Evolutionary conservation across 2,329 filamentous ascomycete genomes (phyloP).

Genomic region (Colletotrichum cuscutae): DNA sequence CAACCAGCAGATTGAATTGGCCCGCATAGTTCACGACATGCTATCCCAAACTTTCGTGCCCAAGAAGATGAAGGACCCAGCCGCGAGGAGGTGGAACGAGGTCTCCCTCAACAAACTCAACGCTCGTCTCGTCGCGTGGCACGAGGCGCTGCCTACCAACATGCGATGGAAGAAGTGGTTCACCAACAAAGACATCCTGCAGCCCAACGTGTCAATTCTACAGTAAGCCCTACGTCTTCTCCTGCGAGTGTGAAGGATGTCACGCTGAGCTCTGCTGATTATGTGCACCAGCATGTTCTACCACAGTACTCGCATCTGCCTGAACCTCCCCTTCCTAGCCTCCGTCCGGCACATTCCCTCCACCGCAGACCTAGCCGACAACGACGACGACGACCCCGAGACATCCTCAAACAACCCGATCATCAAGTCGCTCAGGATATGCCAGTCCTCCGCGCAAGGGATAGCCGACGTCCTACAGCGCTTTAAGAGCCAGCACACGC

Average conservation of each 20-base stretch:
- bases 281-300: neutral
- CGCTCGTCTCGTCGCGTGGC: constrained; percentile 16
- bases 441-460: neutral
- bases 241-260: too few relatives aligned
- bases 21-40: constrained; percentile 38
- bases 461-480: constrained; percentile 13
- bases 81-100: constrained; percentile 2
- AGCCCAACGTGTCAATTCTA: constrained; percentile 8
- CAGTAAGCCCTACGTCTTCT: constrained; percentile 1
- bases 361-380: neutral
- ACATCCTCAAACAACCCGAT: neutral
- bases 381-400: neutral
- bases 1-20: constrained; percentile 38
- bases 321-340: constrained; percentile 23
- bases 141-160: constrained; percentile 8
- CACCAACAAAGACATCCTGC: constrained; percentile 21
- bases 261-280: too few relatives aligned
- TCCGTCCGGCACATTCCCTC: constrained; percentile 3
- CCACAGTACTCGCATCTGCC: constrained; percentile 18
- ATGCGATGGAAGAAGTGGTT: constrained; percentile 30
- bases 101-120: constrained; percentile 12
- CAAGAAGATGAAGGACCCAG: constrained; percentile 3
- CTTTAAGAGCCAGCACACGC: constrained; percentile 8
- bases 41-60: constrained; percentile 24
- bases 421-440: neutral